A percentile compares a stretch with the other conserved stretches of the same genome.
Evolutionary conservation across 495 filamentous ascomycete species (phyloP).

Genomic region (Penicillium manginii): DNA sequence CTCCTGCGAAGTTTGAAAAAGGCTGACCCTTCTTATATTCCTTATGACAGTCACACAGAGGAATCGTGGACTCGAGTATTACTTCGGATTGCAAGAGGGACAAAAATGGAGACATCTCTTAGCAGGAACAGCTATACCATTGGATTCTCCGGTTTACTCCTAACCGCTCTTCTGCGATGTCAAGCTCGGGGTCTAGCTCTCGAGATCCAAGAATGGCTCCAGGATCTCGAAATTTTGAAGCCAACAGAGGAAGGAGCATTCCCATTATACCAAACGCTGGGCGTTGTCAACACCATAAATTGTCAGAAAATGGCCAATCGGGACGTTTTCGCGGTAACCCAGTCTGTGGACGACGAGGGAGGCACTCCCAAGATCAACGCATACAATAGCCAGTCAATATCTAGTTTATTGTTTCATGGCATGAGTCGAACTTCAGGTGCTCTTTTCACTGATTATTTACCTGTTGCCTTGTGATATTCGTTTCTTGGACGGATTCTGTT

Average conservation of each 20-base stretch:
- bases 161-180: constrained; percentile 30
- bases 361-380: constrained; percentile 30
- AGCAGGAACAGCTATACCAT: constrained; percentile 34
- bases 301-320: constrained; percentile 18
- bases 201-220: constrained; percentile 29
- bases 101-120: constrained; percentile 19
- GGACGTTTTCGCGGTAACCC: constrained; percentile 26
- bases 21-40: background rate
- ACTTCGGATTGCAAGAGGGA: constrained; percentile 28
- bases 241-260: constrained; percentile 35
- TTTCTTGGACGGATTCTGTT: background rate
- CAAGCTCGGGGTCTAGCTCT: constrained; percentile 19
- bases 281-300: constrained; percentile 28
- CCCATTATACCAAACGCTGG: constrained; percentile 32
- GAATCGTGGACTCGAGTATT: constrained; percentile 25
- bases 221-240: constrained; percentile 17
- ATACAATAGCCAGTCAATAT: constrained; percentile 38
- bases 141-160: constrained; percentile 34
- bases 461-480: background rate
- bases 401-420: constrained; percentile 28
- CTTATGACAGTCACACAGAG: constrained; percentile 13
- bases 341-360: constrained; percentile 32
- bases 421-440: constrained; percentile 7
- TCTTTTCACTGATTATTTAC: constrained; percentile 5
- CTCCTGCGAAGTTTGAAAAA: constrained; percentile 13